These are phyloP conservation scores for Coelastrella sp. DNA, from an alignment of 139 green algal species.

Conservation along the genomic window DNA sequence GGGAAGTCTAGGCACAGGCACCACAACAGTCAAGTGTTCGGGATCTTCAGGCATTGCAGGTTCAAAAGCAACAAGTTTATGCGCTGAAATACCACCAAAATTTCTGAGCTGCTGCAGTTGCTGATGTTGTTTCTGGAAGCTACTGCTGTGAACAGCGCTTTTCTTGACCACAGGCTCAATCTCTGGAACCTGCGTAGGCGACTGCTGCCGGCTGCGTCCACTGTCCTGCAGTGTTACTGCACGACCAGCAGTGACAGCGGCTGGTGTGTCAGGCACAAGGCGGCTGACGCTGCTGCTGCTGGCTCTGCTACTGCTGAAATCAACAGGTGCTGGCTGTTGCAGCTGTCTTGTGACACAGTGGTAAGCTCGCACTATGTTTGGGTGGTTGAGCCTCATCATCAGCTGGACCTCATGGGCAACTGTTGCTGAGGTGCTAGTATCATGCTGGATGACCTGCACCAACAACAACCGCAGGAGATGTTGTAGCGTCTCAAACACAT, in stretches of 20 bases:
- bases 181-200: too few relatives aligned
- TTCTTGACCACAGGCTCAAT: too few relatives aligned
- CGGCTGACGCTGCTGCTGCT: neutral
- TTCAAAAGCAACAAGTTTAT: too few relatives aligned
- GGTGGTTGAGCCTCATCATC: conserved; percentile 32
- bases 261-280: too few relatives aligned
- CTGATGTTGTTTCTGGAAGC: neutral
- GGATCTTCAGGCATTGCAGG: too few relatives aligned
- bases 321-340: neutral
- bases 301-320: neutral
- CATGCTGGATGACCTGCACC: conserved; percentile 37
- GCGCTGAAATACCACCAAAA: too few relatives aligned
- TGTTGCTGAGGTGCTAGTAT: neutral
- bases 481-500: neutral
- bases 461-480: neutral
- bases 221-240: too few relatives aligned
- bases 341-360: neutral
- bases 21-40: neutral
- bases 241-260: too few relatives aligned
- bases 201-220: too few relatives aligned
- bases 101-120: neutral
- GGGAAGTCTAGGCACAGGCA: neutral
- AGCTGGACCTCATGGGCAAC: neutral
- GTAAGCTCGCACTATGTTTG: conserved; percentile 18
- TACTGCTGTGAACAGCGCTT: neutral